Evolutionary conservation across 1,284 basidiomycete species (phyloP), one percentile per base, ranked within the genome.

Genomic region (Microstroma glucosiphilum): DNA sequence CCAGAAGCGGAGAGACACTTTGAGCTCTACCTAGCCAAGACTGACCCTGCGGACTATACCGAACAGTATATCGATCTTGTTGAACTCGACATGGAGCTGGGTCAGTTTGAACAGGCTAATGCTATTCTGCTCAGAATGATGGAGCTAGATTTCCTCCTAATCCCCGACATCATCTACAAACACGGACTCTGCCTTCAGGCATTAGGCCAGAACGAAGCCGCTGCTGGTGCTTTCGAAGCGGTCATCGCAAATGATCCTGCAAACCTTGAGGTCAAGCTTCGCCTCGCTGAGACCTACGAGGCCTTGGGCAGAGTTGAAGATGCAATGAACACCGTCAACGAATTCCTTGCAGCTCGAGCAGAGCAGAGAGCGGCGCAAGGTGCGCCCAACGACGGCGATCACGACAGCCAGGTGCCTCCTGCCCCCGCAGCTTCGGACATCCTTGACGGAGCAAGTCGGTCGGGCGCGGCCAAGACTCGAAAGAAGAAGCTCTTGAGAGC

Each of bases 211-310:
- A 62, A 67, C 1, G 58, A 63, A 17, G 64, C 71, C 40, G 75
- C 75, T 3, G 70, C 67, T 1, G 58, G 64, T 19, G 67, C 70
- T 6, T 73, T 70, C 46, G 70, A 72, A 56, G 62, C 68, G 90
- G 92, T 96, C 17, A 83, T 89, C 19, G 82, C 84, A 2, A 86
- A 85, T 0, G 87, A 91, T 73, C 87, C 89, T 0, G 83, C 84
- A 2, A 85, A 91, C 69, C 86, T 87, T 67, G 89, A 92, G 30
- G 68, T 64, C 55, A 71, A 72, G 64, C 67, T 76, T 57, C 58
- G 67, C 17, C 67, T 96, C 0, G 93, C 93, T 0, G 89, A 90
- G 64, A 86, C 93, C 19, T 90, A 91, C 66, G 94, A 97, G 77
- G 79, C 81, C 19, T 80, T 89, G 67, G 87, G 88, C 49, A 86